These are phyloP conservation scores for Lecanicillium sp. DNA, from an alignment of 2,329 filamentous ascomycete species.

Conservation along the genomic window DNA sequence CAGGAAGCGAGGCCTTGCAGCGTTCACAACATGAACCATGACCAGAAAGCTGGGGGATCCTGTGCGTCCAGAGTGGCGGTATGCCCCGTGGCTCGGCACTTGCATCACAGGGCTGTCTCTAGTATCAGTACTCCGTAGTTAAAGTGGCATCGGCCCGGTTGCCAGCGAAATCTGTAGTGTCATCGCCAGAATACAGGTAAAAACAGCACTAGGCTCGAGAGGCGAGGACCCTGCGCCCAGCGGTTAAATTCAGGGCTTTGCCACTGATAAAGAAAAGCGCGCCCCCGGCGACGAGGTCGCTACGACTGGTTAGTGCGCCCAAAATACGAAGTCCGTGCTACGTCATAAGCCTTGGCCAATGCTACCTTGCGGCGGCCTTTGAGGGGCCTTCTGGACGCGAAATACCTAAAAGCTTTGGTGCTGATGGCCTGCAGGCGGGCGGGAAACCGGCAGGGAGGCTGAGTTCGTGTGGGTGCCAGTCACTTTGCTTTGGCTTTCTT, in stretches of 20 bases:
- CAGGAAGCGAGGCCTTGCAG: not conserved
- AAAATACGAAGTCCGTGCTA: constrained; percentile 21
- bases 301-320: no score
- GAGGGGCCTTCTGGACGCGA: no score
- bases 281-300: no score
- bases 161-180: no score
- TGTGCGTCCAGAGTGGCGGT: not conserved
- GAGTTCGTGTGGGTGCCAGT: constrained; percentile 16
- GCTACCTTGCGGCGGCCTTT: not conserved
- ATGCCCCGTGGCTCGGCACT: not conserved
- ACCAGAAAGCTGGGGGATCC: not conserved
- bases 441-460: constrained; percentile 23
- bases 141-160: no score
- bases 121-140: no score
- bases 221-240: constrained; percentile 6
- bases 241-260: not conserved
- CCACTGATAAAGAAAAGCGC: not conserved
- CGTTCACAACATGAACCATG: not conserved
- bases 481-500: not conserved
- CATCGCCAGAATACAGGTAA: no score
- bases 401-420: no score
- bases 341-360: constrained; percentile 16
- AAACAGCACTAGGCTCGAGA: no score
- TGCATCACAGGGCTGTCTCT: not conserved
- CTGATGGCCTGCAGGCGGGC: constrained; percentile 62